Base-by-base conservation (phyloP, 192 early-diverging fungal species). In the Podila epicladia region DNA sequence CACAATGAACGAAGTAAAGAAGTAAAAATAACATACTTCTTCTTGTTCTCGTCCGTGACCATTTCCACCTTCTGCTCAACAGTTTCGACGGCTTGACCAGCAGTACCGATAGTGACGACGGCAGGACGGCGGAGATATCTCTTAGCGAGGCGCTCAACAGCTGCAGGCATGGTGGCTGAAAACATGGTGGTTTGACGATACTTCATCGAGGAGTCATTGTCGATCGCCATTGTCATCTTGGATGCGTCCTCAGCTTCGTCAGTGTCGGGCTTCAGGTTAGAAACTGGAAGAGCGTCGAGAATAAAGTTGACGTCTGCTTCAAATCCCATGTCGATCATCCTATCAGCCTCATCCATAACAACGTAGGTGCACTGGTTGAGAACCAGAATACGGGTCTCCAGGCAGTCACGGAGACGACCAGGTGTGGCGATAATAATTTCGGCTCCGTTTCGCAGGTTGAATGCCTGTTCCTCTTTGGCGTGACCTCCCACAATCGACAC, bases 181-280 rank as follows among this genome's bases (percentile, higher is more conserved):
- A 99, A 99, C 97, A 99, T 98, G 74, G 96, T 95, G 1, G 98
- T 99, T 83, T 99, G 98, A 41, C 98, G 89, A 78, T 91, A 96
- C 72, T 89, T 86, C 45, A 66, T 51, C 26, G 70, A 49, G 12
- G 79, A 72, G 8, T 85, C 80, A 19, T 71, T 58, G 12, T 71
- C 82, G 31, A 77, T 72, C 5, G 73, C 69, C 61, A 65, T 70
- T 6, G 72, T 65, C 85, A 91, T 76, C 31, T 75, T 76, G 29
- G 84, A 65, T 11, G 82, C 83, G 75, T 91, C 85, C 60, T 92
- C 91, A 0, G 91, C 91, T 33, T 93, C 93, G 38, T 91, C 91
- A 2, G 82, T 85, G 63, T 97, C 95, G 0, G 94, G 97, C 68
- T 97, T 97, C 66, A 93, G 76, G 82, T 99, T 96, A 28, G 93